Conservation (phyloP, 2,329 filamentous ascomycete genomes). For the Fusarium sp. region DNA sequence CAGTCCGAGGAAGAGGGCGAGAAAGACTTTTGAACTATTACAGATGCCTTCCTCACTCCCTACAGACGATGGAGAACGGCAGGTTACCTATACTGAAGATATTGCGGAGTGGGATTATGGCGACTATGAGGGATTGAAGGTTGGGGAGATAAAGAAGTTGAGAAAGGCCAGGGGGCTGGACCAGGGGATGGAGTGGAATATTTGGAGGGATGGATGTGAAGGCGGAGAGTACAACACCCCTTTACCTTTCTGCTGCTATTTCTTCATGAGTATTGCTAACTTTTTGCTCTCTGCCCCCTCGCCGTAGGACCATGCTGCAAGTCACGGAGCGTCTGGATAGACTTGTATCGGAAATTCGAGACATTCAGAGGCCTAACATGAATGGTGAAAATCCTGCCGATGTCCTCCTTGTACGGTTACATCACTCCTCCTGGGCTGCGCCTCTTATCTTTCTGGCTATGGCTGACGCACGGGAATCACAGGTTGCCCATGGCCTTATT, state of each 20-base stretch:
- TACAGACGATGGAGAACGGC: conserved; percentile 24
- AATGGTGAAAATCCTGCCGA: conserved; percentile 51
- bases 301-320: conserved; percentile 45
- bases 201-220: conserved; percentile 69
- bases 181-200: conserved; percentile 58
- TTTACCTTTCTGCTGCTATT: not conserved
- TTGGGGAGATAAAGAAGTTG: conserved; percentile 58
- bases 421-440: accelerated
- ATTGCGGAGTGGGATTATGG: conserved; percentile 73
- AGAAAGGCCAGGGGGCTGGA: conserved; percentile 61
- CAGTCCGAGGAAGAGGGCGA: conserved; percentile 61
- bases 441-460: not conserved
- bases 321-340: conserved; percentile 54
- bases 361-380: conserved; percentile 53
- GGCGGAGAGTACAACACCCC: conserved; percentile 58
- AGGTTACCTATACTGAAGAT: conserved; percentile 59
- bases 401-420: conserved; percentile 43
- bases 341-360: conserved; percentile 53
- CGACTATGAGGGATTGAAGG: conserved; percentile 68
- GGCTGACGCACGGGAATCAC: not conserved
- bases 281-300: not conserved
- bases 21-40: conserved; percentile 59
- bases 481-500: conserved; percentile 56
- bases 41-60: conserved; percentile 51
- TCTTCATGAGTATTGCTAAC: not conserved